These are phyloP conservation scores for Dioscorea cayenensis DNA, from an alignment of 116 monocot species.

Conservation along the genomic window DNA sequence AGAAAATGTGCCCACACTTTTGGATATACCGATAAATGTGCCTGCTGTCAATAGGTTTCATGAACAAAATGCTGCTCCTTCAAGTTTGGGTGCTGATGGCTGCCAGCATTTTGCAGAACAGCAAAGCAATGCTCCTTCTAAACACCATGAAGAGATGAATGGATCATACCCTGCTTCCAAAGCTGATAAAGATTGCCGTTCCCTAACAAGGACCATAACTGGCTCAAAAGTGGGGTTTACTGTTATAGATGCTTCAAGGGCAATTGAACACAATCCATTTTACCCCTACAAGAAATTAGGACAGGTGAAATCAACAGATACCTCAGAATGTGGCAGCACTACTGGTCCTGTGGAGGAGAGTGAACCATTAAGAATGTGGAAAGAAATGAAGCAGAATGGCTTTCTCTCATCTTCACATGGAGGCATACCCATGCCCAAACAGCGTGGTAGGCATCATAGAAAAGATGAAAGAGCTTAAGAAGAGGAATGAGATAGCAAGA, in stretches of 20 bases:
- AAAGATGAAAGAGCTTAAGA: constrained; percentile 36
- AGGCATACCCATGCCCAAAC: constrained; percentile 41
- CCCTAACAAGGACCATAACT: neutral
- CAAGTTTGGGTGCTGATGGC: constrained; percentile 15
- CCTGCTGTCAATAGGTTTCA: constrained; percentile 5
- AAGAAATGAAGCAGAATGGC: constrained; percentile 77
- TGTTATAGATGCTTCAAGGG: constrained; percentile 13
- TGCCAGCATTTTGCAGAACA: constrained; percentile 7
- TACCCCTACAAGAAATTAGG: constrained; percentile 40
- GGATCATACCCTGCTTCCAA: neutral
- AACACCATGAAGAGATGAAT: constrained; percentile 5
- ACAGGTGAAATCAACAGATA: constrained; percentile 27
- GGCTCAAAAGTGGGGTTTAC: constrained; percentile 43
- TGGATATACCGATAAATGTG: constrained; percentile 1
- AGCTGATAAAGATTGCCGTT: neutral
- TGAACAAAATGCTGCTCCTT: constrained; percentile 15
- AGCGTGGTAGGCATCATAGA: constrained; percentile 28
- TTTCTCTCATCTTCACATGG: constrained; percentile 58
- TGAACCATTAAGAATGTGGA: constrained; percentile 68
- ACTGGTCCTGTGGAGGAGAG: constrained; percentile 55
- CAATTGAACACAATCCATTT: constrained; percentile 32
- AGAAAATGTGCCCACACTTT: constrained; percentile 5
- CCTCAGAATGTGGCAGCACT: constrained; percentile 74
- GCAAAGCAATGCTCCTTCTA: constrained; percentile 2
- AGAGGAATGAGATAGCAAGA: constrained; percentile 25